Percentiles rank a stretch among this genome's conserved stretches.
Evolutionary conservation across 140 eudicot species (phyloP).

Genomic region (Cichorium intybus): DNA sequence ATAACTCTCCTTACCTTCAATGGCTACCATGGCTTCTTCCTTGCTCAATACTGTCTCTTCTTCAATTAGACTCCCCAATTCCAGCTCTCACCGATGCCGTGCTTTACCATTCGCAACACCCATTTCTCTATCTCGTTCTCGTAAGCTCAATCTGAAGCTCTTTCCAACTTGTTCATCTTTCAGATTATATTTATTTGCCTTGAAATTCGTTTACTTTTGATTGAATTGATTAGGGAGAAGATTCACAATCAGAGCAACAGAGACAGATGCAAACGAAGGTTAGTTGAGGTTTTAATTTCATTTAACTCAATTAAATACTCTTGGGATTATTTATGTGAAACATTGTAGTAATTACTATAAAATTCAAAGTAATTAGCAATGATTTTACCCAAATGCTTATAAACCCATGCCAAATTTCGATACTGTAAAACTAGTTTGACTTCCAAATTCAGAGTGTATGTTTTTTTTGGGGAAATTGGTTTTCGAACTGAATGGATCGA

Average conservation of each 20-base stretch:
- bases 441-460: not conserved
- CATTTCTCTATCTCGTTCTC: constrained; percentile 36
- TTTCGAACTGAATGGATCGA: not conserved
- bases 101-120: constrained; percentile 24
- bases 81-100: constrained; percentile 35
- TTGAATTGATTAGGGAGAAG: constrained; percentile 45
- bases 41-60: constrained; percentile 36
- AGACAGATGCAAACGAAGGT: constrained; percentile 86
- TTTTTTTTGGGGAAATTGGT: not conserved
- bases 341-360: not conserved
- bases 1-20: constrained; percentile 12
- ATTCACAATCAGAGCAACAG: constrained; percentile 70
- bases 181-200: not conserved
- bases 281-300: constrained; percentile 11
- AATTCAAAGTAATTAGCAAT: not conserved
- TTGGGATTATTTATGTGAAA: not conserved
- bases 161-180: not conserved
- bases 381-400: not conserved
- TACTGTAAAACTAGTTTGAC: not conserved
- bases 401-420: not conserved
- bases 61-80: constrained; percentile 32
- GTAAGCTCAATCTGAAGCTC: constrained; percentile 35
- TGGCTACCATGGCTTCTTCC: constrained; percentile 46
- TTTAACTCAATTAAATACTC: not conserved
- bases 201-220: not conserved